phyloP scores from a whole-genome alignment of 352 stramenopile genomes.

The Pythium utonaiense region DNA sequence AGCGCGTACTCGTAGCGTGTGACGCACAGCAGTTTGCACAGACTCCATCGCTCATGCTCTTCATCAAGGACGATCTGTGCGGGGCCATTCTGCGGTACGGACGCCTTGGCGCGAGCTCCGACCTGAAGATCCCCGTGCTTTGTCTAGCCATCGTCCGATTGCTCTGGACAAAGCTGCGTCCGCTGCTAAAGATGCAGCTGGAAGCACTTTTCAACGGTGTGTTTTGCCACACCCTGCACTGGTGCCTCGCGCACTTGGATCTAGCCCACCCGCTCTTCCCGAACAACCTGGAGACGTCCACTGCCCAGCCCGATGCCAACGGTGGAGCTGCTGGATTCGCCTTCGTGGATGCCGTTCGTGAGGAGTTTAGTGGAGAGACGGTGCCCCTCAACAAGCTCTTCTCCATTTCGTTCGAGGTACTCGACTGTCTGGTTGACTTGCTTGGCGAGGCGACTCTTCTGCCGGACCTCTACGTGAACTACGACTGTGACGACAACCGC shows the following conservation, averaged over 20 bases:
- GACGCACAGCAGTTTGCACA: constrained; percentile 43
- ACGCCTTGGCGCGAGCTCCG: constrained; percentile 53
- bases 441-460: constrained; percentile 93
- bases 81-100: constrained; percentile 68
- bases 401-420: constrained; percentile 66
- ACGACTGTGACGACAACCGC: constrained; percentile 98
- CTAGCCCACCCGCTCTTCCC: constrained; percentile 58
- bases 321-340: neutral
- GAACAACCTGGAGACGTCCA: constrained; percentile 25
- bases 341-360: constrained; percentile 42
- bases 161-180: constrained; percentile 73
- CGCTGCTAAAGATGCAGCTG: constrained; percentile 75
- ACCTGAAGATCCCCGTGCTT: constrained; percentile 52
- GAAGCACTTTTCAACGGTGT: constrained; percentile 72
- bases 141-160: constrained; percentile 63
- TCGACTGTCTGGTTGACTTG: constrained; percentile 95
- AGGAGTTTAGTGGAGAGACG: constrained; percentile 66
- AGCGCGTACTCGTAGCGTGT: constrained; percentile 49
- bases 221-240: constrained; percentile 68
- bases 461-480: constrained; percentile 98
- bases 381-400: constrained; percentile 51
- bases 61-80: constrained; percentile 84
- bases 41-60: constrained; percentile 70
- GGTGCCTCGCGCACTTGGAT: constrained; percentile 61
- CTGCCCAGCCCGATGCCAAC: neutral